A percentile compares a stretch with the other conserved stretches of the same genome.
phyloP scores from a whole-genome alignment of 2,329 filamentous ascomycete genomes.

The Cryphonectria japonica region DNA sequence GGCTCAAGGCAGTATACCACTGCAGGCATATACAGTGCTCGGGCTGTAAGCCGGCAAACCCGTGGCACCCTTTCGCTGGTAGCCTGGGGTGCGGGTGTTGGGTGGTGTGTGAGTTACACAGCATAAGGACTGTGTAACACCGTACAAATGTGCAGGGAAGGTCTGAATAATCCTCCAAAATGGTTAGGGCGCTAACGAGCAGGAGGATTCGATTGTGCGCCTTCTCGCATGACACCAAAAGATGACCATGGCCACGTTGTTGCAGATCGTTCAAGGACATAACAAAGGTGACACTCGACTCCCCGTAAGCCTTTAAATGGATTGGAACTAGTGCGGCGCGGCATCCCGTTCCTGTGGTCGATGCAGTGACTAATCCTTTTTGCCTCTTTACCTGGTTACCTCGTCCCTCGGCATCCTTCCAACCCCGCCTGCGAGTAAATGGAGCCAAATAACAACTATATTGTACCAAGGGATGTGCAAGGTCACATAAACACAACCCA shows the following conservation, averaged over 20 bases:
- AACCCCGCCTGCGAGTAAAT: no score
- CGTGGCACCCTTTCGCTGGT: not conserved
- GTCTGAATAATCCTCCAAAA: not conserved
- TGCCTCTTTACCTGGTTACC: no score
- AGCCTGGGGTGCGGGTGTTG: no score
- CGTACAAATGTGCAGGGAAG: not conserved
- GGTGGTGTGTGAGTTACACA: not conserved
- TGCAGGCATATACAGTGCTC: not conserved
- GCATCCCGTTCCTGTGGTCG: not conserved
- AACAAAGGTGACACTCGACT: not conserved
- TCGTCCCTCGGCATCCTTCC: no score
- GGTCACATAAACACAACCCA: no score
- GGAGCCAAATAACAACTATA: no score
- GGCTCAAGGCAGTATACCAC: not conserved
- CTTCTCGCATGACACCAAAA: not conserved
- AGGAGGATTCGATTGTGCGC: not conserved
- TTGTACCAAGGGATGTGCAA: no score
- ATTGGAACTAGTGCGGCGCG: no score
- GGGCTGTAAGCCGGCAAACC: not conserved
- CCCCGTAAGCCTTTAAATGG: not conserved
- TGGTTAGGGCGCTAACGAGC: not conserved
- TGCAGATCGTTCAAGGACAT: not conserved
- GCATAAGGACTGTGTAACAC: not conserved
- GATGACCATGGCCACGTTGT: not conserved
- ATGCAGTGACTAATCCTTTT: not conserved